Evolutionary conservation across 1,284 basidiomycete species (phyloP), one percentile per base, ranked within the genome.

Genomic region (Phlebopus sp.): DNA sequence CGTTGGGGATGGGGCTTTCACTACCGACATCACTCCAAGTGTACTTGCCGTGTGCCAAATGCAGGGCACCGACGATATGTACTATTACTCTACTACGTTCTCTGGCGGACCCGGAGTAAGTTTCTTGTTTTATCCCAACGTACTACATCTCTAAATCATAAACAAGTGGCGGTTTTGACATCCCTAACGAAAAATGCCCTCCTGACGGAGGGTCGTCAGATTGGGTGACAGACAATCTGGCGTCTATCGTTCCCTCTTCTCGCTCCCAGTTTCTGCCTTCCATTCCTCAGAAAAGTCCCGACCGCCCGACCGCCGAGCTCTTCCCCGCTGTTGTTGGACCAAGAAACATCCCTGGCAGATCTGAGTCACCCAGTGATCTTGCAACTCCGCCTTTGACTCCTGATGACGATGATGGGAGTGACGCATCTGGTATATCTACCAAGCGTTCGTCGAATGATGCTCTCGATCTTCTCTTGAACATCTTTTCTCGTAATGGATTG

Each of bases 1-100:
- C 88, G 88, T 91, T 91, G 88, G 88, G 73, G 89, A 91, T 90
- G 88, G 88, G 88, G 88, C 88, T 76, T 75, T 78, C 74, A 77
- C 76, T 69, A 75, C 76, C 78, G 85, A 89, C 86, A 80, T 77
- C 72, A 77, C 81, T 71, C 79, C 84, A 60, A 85, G 76, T 72
- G 85, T 90, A 62, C 79, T 90, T 71, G 88, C 88, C 55, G 83
- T 90, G 59, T 89, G 85, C 79, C 84, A 85, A 56, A 73, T 88
- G 58, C 79, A 89, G 66, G 88, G 86, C 76, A 80, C 71, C 46
- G 76, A 82, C 65, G 78, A 89, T 65, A 82, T 88, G 74, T 90
- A 90, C 74, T 91, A 91, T 60, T 91, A 90, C 65, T 90, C 86
- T 66, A 87, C 87, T 72, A 83, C 88, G 64, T 90, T 89, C 82